These are phyloP conservation scores for Saccharomycopsis schoenii DNA, from an alignment of 805 yeast genomes.

Conservation along the genomic window DNA sequence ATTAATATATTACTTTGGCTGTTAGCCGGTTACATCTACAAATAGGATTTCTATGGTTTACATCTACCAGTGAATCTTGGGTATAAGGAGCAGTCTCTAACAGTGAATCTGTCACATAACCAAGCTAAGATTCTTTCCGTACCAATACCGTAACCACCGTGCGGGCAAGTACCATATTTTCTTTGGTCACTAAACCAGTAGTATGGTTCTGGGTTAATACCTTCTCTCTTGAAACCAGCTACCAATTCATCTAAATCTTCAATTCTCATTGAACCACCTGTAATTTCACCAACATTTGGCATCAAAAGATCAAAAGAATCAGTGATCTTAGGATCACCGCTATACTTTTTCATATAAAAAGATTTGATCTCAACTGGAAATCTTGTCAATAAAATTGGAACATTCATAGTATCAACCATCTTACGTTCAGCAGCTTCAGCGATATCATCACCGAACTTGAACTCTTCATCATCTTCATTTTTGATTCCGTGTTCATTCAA, in stretches of 20 bases:
- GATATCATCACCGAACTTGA: constrained; percentile 96
- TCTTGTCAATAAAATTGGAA: constrained; percentile 82
- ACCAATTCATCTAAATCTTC: constrained; percentile 68
- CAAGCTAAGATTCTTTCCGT: constrained; percentile 97
- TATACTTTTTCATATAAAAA: constrained; percentile 92
- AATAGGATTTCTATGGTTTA: constrained; percentile 58
- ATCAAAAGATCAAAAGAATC: constrained; percentile 96
- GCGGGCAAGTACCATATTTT: constrained; percentile 95
- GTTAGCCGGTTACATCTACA: not conserved
- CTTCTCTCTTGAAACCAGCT: constrained; percentile 90
- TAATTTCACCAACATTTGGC: constrained; percentile 99
- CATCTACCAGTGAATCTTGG: constrained; percentile 98
- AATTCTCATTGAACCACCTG: constrained; percentile 99
- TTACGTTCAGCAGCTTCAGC: constrained; percentile 99
- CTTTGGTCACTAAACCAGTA: constrained; percentile 96
- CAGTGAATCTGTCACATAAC: constrained; percentile 96
- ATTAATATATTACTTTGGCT: not conserved
- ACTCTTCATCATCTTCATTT: constrained; percentile 89
- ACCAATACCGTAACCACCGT: constrained; percentile 98
- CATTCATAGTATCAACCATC: constrained; percentile 92
- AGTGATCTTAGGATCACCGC: constrained; percentile 87
- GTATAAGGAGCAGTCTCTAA: constrained; percentile 94
- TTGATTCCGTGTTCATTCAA: constrained; percentile 88
- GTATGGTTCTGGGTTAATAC: constrained; percentile 70
- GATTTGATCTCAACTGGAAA: constrained; percentile 98